Conservation (phyloP, 257 asterid genomes). For the Forsythia viridissima region DNA sequence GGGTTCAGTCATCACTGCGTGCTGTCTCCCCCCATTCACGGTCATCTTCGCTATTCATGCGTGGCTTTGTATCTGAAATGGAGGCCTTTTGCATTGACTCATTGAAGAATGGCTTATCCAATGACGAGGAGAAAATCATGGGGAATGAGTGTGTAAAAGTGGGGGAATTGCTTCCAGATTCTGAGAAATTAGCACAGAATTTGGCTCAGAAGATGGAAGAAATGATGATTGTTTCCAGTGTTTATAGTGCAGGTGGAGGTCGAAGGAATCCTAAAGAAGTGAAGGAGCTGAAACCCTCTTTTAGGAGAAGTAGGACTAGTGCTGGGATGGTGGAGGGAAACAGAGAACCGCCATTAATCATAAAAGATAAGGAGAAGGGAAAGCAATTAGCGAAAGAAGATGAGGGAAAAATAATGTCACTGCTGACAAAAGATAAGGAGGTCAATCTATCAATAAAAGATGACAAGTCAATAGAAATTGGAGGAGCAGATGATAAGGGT, state of each 20-base stretch:
- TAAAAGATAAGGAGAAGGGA: background rate
- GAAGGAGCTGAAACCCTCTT: background rate
- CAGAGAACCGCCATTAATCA: background rate
- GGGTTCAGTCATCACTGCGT: background rate
- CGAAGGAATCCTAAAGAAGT: background rate
- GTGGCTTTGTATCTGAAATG: background rate
- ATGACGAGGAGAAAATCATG: background rate
- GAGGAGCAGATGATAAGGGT: background rate
- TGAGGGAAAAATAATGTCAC: background rate
- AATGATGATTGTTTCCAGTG: background rate
- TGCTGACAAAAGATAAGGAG: background rate
- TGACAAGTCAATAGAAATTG: background rate
- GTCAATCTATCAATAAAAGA: background rate
- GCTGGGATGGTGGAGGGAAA: background rate
- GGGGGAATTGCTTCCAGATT: background rate
- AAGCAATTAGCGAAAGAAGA: background rate
- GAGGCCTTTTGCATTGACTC: background rate
- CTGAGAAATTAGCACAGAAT: background rate
- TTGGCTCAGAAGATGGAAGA: background rate
- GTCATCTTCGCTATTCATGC: background rate
- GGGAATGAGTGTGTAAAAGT: background rate
- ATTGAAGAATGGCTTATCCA: background rate
- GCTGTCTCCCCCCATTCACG: background rate
- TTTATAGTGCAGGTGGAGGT: background rate
- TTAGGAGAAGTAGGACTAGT: background rate